Percentiles rank a stretch among this genome's conserved stretches.
These are phyloP conservation scores for Bremia lactucae DNA, from an alignment of 352 stramenopile species.

Conservation along the genomic window DNA sequence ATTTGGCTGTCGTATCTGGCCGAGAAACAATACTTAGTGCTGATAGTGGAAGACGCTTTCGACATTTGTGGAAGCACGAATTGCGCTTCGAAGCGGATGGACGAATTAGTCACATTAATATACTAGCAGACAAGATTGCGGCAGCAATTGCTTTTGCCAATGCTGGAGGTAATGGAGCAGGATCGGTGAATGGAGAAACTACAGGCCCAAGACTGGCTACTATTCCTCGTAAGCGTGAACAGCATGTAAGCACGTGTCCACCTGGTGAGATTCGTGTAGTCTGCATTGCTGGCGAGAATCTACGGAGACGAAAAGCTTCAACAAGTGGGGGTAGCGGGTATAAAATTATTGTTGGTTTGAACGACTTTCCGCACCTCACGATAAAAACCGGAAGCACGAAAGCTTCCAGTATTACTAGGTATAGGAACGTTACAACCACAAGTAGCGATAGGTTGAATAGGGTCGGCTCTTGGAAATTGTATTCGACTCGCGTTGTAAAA, in stretches of 20 bases:
- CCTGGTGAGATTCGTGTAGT: constrained; percentile 74
- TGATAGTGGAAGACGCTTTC: constrained; percentile 57
- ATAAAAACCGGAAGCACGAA: constrained; percentile 27
- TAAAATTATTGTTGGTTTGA: constrained; percentile 61
- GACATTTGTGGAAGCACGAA: constrained; percentile 78
- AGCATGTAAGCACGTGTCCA: constrained; percentile 47
- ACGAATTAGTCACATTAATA: constrained; percentile 76
- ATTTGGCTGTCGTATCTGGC: constrained; percentile 68
- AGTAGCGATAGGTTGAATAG: constrained; percentile 34
- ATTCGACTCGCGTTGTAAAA: constrained; percentile 54
- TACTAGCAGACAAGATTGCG: constrained; percentile 74
- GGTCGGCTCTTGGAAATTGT: constrained; percentile 49
- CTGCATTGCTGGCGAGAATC: constrained; percentile 53
- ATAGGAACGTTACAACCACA: constrained; percentile 13
- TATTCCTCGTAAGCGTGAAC: constrained; percentile 54
- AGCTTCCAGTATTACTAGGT: constrained; percentile 7
- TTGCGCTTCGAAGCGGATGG: constrained; percentile 71
- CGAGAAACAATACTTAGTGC: constrained; percentile 67
- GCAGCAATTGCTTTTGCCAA: constrained; percentile 65
- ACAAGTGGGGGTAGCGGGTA: constrained; percentile 42
- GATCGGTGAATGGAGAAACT: constrained; percentile 31
- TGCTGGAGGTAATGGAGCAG: constrained; percentile 14
- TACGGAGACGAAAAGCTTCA: constrained; percentile 18
- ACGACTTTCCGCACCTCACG: constrained; percentile 59
- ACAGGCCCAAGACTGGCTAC: constrained; percentile 32